Base-by-base conservation (phyloP, 768 basidiomycete species). In the Russula brevipes region DNA sequence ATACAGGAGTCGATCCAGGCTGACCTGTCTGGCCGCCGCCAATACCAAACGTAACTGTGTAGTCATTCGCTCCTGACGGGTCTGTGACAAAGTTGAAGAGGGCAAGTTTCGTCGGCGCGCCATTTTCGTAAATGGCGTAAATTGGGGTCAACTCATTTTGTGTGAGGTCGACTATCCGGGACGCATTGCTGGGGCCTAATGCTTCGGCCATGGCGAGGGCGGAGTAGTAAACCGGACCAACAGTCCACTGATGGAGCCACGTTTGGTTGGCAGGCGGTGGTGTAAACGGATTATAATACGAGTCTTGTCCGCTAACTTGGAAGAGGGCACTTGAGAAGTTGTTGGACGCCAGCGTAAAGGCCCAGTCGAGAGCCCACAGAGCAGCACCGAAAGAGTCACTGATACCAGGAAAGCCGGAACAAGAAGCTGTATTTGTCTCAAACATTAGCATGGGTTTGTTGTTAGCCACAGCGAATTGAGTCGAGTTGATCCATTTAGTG, bases 11-110 rank as follows among this genome's bases (percentile, higher is more conserved):
- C 14, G 73, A 70, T 52, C 70, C 73, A 10, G 76, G 67, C 61
- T 76, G 75, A 41, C 75, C 76, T 3, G 78, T 75, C 5, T 76
- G 75, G 4, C 74, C 76, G 2, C 79, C 81, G 4, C 75, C 79
- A 33, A 84, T 68, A 5, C 79, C 74, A 50, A 91, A 75, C 8
- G 75, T 79, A 11, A 80, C 80, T 2, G 77, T 80, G 63, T 82
- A 81, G 53, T 82, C 77, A 67, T 77, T 83, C 0, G 77, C 80
- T 5, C 86, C 87, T 3, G 77, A 76, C 0, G 77, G 63, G 68
- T 91, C 89, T 33, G 80, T 78, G 47, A 89, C 78, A 69, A 82
- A 92, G 72, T 93, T 94, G 76, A 91, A 82, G 55, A 93, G 70
- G 8, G 83, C 85, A 1, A 89, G 78, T 47, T 86, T 81, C 9